Conservation (phyloP, 192 early-diverging fungal species). For the Chytriomyces sp. region DNA sequence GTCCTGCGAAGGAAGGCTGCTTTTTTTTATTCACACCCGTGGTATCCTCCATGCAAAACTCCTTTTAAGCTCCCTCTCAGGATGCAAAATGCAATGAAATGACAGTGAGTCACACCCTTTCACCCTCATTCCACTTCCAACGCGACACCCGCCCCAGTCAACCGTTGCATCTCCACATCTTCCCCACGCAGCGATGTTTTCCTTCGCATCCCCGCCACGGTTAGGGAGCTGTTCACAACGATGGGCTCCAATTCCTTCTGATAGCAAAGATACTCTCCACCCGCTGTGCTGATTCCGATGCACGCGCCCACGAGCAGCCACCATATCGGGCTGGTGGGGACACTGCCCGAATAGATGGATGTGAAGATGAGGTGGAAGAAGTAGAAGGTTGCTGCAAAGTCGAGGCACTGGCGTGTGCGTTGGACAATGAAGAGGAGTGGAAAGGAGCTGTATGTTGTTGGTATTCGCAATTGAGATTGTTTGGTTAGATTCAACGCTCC, state of each 20-base stretch:
- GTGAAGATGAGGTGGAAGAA: slow-evolving; percentile 66
- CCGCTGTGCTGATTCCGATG: slow-evolving; percentile 64
- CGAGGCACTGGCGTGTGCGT: slow-evolving; percentile 72
- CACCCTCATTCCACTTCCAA: too few relatives aligned
- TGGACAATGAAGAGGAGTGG: slow-evolving; percentile 60
- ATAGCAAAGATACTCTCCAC: slow-evolving; percentile 82
- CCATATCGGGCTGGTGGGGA: slow-evolving; percentile 71
- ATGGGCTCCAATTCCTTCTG: slow-evolving; percentile 80
- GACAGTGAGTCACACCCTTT: too few relatives aligned
- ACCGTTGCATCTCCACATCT: slow-evolving; percentile 33
- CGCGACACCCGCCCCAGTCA: slow-evolving; percentile 21
- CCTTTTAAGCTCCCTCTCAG: too few relatives aligned
- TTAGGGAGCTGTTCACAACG: slow-evolving; percentile 24
- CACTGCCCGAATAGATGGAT: slow-evolving; percentile 53
- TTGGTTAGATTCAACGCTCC: background rate
- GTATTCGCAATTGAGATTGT: too few relatives aligned
- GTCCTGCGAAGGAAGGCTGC: too few relatives aligned
- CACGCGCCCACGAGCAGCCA: slow-evolving; percentile 63
- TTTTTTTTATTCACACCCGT: too few relatives aligned
- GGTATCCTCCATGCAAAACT: too few relatives aligned
- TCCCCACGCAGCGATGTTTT: slow-evolving; percentile 4
- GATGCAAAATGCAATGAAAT: too few relatives aligned
- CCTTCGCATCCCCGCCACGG: slow-evolving; percentile 5
- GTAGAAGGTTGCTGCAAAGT: slow-evolving; percentile 76
- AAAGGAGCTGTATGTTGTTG: slow-evolving; percentile 29